These are phyloP conservation scores for Peronospora destructor DNA, from an alignment of 352 stramenopile species.

Conservation along the genomic window DNA sequence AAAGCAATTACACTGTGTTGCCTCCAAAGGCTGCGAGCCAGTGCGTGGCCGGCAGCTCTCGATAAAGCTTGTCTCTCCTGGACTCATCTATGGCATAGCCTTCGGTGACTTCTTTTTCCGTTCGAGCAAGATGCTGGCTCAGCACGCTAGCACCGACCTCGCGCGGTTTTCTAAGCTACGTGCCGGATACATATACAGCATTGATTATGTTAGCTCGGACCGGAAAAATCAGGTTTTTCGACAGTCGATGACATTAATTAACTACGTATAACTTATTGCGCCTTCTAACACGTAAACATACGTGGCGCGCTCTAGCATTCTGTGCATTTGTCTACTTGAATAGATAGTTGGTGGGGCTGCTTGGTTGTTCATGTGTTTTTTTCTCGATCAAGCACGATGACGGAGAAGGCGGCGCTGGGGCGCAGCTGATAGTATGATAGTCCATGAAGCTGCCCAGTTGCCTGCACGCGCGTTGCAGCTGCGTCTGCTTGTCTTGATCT, in stretches of 20 bases:
- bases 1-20: constrained; percentile 7
- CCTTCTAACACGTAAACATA: constrained; percentile 35
- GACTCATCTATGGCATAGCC: neutral
- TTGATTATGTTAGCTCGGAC: too few relatives aligned
- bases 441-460: constrained; percentile 13
- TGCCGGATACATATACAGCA: neutral
- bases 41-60: too few relatives aligned
- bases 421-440: constrained; percentile 9
- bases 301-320: constrained; percentile 19
- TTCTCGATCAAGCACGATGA: constrained; percentile 5
- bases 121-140: constrained; percentile 13
- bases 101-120: constrained; percentile 7
- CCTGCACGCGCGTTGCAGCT: constrained; percentile 14
- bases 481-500: constrained; percentile 16
- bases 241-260: constrained; percentile 23
- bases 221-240: neutral
- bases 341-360: constrained; percentile 15
- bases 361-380: neutral
- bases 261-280: constrained; percentile 35
- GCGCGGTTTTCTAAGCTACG: neutral
- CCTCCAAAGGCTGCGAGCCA: too few relatives aligned
- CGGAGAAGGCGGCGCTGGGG: constrained; percentile 16
- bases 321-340: constrained; percentile 25
- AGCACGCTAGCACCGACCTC: neutral
- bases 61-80: too few relatives aligned